Evolutionary conservation across 2,329 filamentous ascomycete genomes (phyloP), one percentile per base, ranked within the genome.

Genomic region (Eutypella sp.): DNA sequence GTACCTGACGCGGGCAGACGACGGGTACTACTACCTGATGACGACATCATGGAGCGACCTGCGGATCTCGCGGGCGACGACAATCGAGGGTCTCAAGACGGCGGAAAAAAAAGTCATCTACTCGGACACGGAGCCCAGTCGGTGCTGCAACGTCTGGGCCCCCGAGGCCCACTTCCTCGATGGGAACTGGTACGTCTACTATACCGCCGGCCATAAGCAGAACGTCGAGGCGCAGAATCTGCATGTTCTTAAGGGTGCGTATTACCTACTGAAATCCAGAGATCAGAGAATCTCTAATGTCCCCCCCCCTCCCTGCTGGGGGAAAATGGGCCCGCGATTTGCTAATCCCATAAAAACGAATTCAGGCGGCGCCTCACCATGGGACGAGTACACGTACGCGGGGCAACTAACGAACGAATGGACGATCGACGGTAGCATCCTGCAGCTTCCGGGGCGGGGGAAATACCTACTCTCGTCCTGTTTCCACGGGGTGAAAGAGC

Each of bases 61-160:
- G 11, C 66, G 76, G 50, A 69, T 82, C n/a, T 71, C 75, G 0
- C 67, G 75, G 1, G 70, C 79, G 0, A 75, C 64, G 9, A 81
- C 76, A 0, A 61, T 82, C 5, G 70, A 73, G 25, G 77, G 76
- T 0, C 60, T 82, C n/a, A 78, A 79, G 64, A 74, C 68, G 0
- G 75, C 71, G 0, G 66, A 71, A 31, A 71, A 68, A 18, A 78
- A 76, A 50, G 56, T 67, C 3, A 73, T 81, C 23, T 81, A 74
- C 64, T 68, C 66, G 0, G 73, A 76, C 45, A 62, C 59, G 4
- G 70, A 69, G 15, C 56, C 75, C 2, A 64, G 63, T 4, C 65
- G 74, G 15, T 75, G 73, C 59, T 75, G 74, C 57, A 79, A 78
- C 44, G 70, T 81, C 31, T 82, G 78, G 78, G 77, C 78, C 0